Conservation (phyloP, 371 early-diverging fungal species). For the Mucor indicus region DNA sequence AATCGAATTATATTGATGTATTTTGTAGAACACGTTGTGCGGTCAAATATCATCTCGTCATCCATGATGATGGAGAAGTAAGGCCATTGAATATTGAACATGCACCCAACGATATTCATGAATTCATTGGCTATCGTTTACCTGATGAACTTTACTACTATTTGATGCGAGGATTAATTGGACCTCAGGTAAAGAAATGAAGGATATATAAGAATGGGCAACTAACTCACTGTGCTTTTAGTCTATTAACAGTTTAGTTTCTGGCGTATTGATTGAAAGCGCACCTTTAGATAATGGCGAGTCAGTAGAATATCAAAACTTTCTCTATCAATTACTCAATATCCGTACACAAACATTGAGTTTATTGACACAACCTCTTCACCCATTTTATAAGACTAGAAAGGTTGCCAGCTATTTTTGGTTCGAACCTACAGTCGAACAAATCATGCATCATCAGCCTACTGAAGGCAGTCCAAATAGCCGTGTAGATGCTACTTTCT, state of each 20-base stretch:
- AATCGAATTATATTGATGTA: conserved; percentile 66
- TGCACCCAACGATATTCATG: conserved; percentile 79
- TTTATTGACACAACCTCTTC: conserved; percentile 60
- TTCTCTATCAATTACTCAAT: conserved; percentile 56
- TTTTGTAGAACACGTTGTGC: conserved; percentile 74
- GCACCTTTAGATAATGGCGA: conserved; percentile 83
- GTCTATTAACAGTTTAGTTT: conserved; percentile 63
- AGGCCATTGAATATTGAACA: conserved; percentile 66
- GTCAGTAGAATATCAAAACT: conserved; percentile 69
- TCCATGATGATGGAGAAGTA: conserved; percentile 68
- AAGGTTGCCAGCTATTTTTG: conserved; percentile 66
- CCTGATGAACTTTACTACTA: conserved; percentile 77
- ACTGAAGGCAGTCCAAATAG: conserved; percentile 9
- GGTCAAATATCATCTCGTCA: conserved; percentile 70
- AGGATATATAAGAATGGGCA: no score
- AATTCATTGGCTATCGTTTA: conserved; percentile 77
- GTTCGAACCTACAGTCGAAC: conserved; percentile 58
- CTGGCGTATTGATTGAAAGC: conserved; percentile 68
- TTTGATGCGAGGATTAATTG: conserved; percentile 67
- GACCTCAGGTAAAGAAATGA: conserved; percentile 47
- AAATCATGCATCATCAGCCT: conserved; percentile 44
- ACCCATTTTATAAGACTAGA: conserved; percentile 64
- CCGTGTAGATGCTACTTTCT: conserved; percentile 33
- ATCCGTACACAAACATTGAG: conserved; percentile 63
- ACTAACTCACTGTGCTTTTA: conserved; percentile 5